phyloP scores from a whole-genome alignment of 2,329 filamentous ascomycete genomes.

The Trichoderma simmonsii region DNA sequence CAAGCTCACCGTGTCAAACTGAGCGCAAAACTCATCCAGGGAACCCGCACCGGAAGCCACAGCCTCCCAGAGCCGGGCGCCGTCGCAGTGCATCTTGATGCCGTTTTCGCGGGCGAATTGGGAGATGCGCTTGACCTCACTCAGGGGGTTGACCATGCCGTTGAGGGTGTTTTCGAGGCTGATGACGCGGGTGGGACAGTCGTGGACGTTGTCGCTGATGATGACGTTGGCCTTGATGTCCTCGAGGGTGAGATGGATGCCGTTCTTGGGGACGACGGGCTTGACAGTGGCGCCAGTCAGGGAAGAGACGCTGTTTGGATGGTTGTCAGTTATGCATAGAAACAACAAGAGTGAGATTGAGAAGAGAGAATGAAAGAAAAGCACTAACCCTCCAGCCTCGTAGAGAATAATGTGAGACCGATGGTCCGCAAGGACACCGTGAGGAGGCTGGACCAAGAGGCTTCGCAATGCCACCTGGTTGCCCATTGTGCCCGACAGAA shows the following conservation, averaged over 20 bases:
- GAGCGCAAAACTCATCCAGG: conserved; percentile 62
- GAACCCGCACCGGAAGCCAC: conserved; percentile 66
- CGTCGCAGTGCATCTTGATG: conserved; percentile 74
- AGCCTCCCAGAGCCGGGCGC: conserved; percentile 79
- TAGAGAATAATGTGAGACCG: conserved; percentile 72
- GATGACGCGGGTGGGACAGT: conserved; percentile 77
- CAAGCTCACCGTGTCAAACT: conserved; percentile 72
- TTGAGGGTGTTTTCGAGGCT: conserved; percentile 82
- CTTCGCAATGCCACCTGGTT: conserved; percentile 82
- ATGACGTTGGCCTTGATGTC: conserved; percentile 67
- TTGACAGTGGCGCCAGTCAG: conserved; percentile 70
- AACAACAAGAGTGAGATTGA: neutral
- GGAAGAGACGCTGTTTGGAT: conserved; percentile 64
- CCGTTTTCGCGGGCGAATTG: conserved; percentile 62
- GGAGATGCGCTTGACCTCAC: conserved; percentile 66
- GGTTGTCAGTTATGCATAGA: too few species aligned
- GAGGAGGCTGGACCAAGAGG: conserved; percentile 74
- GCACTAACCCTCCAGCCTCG: conserved; percentile 57
- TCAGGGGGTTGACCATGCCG: conserved; percentile 74
- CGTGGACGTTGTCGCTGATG: conserved; percentile 68
- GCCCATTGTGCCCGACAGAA: conserved; percentile 90
- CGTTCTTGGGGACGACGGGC: conserved; percentile 66
- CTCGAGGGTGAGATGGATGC: conserved; percentile 69
- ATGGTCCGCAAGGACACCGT: conserved; percentile 75
- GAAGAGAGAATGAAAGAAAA: neutral